These are phyloP conservation scores for Astrothelium subdiscretum DNA, from an alignment of 495 filamentous ascomycete species.

Conservation along the genomic window DNA sequence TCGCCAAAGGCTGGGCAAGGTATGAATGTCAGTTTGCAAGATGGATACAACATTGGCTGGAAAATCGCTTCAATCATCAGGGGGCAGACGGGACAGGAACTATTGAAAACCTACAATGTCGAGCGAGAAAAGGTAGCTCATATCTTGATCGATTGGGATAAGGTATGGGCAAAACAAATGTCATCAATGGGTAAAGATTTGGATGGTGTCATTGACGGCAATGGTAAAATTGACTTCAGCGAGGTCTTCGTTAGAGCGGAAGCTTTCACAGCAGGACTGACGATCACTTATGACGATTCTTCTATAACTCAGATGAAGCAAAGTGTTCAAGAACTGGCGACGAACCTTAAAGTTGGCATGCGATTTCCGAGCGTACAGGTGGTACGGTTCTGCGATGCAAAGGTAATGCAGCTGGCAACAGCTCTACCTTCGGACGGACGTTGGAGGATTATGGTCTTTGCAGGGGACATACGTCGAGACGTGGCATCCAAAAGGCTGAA, in stretches of 20 bases:
- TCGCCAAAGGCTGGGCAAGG: conserved; percentile 76
- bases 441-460: conserved; percentile 52
- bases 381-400: conserved; percentile 45
- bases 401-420: conserved; percentile 40
- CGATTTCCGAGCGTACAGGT: conserved; percentile 44
- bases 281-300: background rate
- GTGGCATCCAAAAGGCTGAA: conserved; percentile 35
- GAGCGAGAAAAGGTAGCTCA: conserved; percentile 58
- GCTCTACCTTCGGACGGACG: conserved; percentile 41
- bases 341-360: conserved; percentile 23
- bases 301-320: background rate
- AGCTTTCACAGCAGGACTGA: background rate
- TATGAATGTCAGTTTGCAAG: conserved; percentile 7
- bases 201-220: background rate
- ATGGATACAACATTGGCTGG: conserved; percentile 5
- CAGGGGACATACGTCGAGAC: conserved; percentile 43
- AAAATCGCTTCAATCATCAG: conserved; percentile 10
- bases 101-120: conserved; percentile 57
- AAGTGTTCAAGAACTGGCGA: conserved; percentile 12
- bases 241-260: background rate
- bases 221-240: background rate
- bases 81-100: conserved; percentile 39
- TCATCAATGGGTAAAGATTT: background rate
- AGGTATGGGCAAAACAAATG: background rate
- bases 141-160: conserved; percentile 55